Evolutionary conservation across 768 basidiomycete genomes (phyloP), one percentile per base, ranked within the genome.

Genomic region (Sporobolomyces roseus): DNA sequence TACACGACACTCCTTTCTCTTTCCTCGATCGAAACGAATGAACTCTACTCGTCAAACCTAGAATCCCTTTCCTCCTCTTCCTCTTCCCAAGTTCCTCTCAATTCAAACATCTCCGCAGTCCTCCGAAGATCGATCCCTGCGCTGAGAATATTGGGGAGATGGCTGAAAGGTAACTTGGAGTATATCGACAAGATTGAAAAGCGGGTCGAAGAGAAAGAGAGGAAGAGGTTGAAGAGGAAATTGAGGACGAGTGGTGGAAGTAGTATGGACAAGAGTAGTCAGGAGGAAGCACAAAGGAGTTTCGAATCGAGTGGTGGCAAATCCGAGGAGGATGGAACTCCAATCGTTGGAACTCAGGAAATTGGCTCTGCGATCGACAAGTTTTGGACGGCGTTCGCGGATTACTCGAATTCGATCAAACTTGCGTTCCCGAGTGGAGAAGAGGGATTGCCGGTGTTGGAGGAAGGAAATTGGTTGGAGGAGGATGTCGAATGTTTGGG

Each of bases 401-500:
- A 83, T 35, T 91, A 96, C 73, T 80, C 85, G 27, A 82, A 83
- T 25, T 79, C 83, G 17, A 80, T 98, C 56, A 80, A 81, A 21
- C 78, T 80, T 21, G 80, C 85, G 1, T 99, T 98, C 78, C 92
- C 93, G 1, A 27, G 30, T 3, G 74, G 79, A 8, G 81, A 81
- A 6, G 41, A 27, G 21, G 9, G 43, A 12, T 13, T 82, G 80
- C 50, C 78, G 93, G 36, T 87, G 89, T 5, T 41, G 30, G 80
- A 78, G 12, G 71, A 68, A 6, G 74, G 71, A 6, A 81, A 82
- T 2, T 84, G 86, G 30, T 79, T 99, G 68, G 92, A 96, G 66
- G 96, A 99, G 79, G 94, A 99, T 77, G 79, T 87, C 9, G 93
- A 97, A 54, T 84, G 93, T 81, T 82, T 83, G 36, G 94, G 94